Base-by-base conservation (phyloP, 331 rosid genomes). In the Stylosanthes scabra region DNA sequence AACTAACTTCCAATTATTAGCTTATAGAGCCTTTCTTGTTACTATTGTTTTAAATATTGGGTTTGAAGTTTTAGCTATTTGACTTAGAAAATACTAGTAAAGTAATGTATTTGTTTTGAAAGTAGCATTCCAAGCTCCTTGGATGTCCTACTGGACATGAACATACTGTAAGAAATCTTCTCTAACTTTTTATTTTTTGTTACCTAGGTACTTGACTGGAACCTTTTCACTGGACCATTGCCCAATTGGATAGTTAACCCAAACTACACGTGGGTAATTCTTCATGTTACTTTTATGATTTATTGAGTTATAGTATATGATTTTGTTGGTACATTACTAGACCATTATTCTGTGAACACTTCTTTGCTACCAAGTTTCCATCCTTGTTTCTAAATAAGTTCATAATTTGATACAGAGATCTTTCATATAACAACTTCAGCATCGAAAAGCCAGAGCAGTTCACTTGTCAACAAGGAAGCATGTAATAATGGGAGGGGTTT, bases 171-270 rank as follows among this genome's bases (percentile, higher is more conserved):
- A 81, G 96, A 65, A 34, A 37, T 71, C 46, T 9, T 63, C 40
- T 67, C 5, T 45, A 28, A 6, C 42, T 37, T 65, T 31, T 3
- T 58, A 14, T 45, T 51, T 46, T 54, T 13, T 41, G 45, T 49
- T 70, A 46, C 50, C 11, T 72, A 87, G 97, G 76, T 89, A 84
- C 78, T 85, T 93, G 56, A 79, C 90, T 13, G 89, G 96, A 84
- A 93, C 75, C 14, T 50, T 82, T 85, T 89, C 37, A 83, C 69
- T 66, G 98, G 98, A 79, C 9, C 78, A 5, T 73, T 83, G 59
- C 94, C 92, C 7, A 7, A 14, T 6, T 86, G 91, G 94, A 78
- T 75, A 39, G 81, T 63, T 13, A 51, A 63, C 15, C 74, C 40
- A 1, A 59, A 41, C 13, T 61, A 4, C 71, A 51, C 85, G 96